phyloP scores from a whole-genome alignment of 345 rosid species.

The Camelina laxa region DNA sequence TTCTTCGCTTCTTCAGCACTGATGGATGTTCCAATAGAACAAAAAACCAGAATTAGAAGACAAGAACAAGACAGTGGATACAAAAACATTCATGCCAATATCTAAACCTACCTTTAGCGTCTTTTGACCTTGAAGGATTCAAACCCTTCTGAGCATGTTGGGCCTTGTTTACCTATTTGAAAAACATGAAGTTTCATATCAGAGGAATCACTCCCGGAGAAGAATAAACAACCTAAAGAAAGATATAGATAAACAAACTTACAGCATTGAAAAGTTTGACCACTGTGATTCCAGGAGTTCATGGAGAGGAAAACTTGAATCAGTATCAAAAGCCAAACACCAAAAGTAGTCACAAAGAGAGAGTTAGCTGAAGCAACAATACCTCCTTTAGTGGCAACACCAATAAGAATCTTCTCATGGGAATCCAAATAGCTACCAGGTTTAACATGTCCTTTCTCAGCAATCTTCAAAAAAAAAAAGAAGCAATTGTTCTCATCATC shows the following conservation, averaged over 20 bases:
- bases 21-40: conserved; percentile 27
- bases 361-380: background rate
- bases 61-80: background rate
- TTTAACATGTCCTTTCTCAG: conserved; percentile 86
- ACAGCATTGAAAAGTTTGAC: conserved; percentile 95
- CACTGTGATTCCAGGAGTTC: conserved; percentile 54
- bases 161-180: conserved; percentile 85
- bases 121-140: conserved; percentile 80
- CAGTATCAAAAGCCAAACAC: conserved; percentile 35
- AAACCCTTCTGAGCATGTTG: conserved; percentile 86
- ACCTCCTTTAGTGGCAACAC: conserved; percentile 99
- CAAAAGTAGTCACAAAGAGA: conserved; percentile 15
- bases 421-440: conserved; percentile 80
- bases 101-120: conserved; percentile 68
- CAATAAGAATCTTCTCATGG: conserved; percentile 81
- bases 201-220: background rate
- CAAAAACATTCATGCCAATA: conserved; percentile 12
- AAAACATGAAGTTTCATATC: conserved; percentile 6
- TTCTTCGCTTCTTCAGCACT: conserved; percentile 82
- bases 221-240: background rate
- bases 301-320: conserved; percentile 31
- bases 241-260: conserved; percentile 51
- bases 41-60: background rate
- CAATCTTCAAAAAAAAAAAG: conserved; percentile 48
- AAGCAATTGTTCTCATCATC: conserved; percentile 14